phyloP scores from a whole-genome alignment of 805 yeast species.

The Candida chauliodis region DNA sequence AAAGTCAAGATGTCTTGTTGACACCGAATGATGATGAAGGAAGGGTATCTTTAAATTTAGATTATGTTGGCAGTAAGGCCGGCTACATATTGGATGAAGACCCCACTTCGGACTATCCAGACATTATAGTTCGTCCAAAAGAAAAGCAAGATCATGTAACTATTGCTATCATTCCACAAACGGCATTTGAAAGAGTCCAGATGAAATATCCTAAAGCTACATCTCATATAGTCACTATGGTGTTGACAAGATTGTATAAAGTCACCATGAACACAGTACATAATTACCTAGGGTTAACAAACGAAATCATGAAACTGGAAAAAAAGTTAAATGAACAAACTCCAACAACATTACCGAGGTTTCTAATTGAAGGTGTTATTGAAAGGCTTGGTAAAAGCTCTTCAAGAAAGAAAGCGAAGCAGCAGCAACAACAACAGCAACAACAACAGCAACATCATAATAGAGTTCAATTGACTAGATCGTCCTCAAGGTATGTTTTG shows the following conservation, averaged over 20 bases:
- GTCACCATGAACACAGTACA: conserved; percentile 92
- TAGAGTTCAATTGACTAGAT: conserved; percentile 10
- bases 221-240: conserved; percentile 91
- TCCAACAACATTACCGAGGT: conserved; percentile 49
- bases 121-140: conserved; percentile 7
- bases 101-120: conserved; percentile 5
- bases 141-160: conserved; percentile 36
- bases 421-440: too few species aligned
- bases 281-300: conserved; percentile 77
- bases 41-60: conserved; percentile 4
- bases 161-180: conserved; percentile 86
- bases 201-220: conserved; percentile 81
- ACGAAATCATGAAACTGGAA: conserved; percentile 78
- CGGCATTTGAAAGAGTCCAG: conserved; percentile 71
- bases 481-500: conserved; percentile 36
- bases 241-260: conserved; percentile 77
- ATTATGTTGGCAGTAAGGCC: neutral
- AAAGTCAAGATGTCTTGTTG: neutral
- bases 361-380: conserved; percentile 56
- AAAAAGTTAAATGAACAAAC: conserved; percentile 47
- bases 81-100: neutral
- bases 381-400: conserved; percentile 21
- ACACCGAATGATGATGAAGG: conserved; percentile 6
- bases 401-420: conserved; percentile 1
- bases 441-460: conserved; percentile 6